Evolutionary conservation across 108 stramenopile genomes (phyloP), one percentile per base, ranked within the genome.

Genomic region (Craspedostauros australis): DNA sequence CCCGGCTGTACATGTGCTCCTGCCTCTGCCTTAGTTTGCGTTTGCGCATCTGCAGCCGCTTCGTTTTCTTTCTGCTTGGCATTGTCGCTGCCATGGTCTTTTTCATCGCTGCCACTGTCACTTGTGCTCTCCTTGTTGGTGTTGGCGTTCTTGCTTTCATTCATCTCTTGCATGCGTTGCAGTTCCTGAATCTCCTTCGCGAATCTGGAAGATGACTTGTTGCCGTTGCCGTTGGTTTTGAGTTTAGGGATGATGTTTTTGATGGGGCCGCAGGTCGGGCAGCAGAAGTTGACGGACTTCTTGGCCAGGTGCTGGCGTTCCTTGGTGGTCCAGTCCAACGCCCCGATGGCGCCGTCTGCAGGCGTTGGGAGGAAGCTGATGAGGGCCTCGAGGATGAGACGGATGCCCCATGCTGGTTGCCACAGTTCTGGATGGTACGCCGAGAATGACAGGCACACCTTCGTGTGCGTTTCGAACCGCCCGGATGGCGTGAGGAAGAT

Each of bases 371-470:
- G 54, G 51, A 99, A 99, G 62, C 79, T 80, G 39, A 98, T 96
- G 12, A 99, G 62, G 6, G 98, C 98, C 61, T 98, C 96, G 27
- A 99, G 71, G 38, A 99, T 99, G 3, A 95, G 64, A 22, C 98
- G 90, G 42, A 99, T 86, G 12, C 95, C 95, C 95, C 95, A 96
- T 1, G 70, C 72, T 5, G 72, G 80, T 69, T 93, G 95, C 98
- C 98, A 99, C 55, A 95, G 63, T 74, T 99, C 98, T 0, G 96
- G 96, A 77, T 99, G 98, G 57, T 82, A 90, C 11, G 96, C 92
- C 15, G 86, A 82, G 52, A 98, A 97, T 24, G 80, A 84, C 12
- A 99, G 64, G 66, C 98, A 99, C 30, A 99, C 79, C 72, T 99
- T 99, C 4, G 73, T 88, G 46, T 88, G 82, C 11, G 86, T 86